Conservation (phyloP, 106 monocot species). For the Phalaenopsis equestris region DNA sequence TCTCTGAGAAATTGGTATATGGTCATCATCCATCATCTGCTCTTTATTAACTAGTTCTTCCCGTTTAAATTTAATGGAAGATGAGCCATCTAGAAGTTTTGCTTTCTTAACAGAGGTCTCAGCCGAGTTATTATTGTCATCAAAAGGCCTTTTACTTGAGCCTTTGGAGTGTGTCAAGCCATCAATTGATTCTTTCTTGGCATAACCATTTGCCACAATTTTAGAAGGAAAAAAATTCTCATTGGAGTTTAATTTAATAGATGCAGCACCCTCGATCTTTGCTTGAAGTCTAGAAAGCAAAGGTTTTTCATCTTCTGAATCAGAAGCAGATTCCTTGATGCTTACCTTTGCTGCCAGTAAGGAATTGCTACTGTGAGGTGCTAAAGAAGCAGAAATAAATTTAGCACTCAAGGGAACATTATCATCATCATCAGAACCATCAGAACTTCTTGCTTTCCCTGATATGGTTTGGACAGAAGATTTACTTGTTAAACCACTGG, state of each 20-base stretch:
- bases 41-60: slow-evolving; percentile 31
- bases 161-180: slow-evolving; percentile 9
- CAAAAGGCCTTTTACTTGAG: slow-evolving; percentile 37
- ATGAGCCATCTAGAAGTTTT: slow-evolving; percentile 31
- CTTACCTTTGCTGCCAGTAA: slow-evolving; percentile 1
- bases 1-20: slow-evolving; percentile 62
- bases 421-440: slow-evolving; percentile 27
- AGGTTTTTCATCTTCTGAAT: slow-evolving; percentile 52
- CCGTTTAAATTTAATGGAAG: slow-evolving; percentile 28
- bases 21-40: slow-evolving; percentile 37
- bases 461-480: neutral
- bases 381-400: slow-evolving; percentile 11
- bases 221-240: slow-evolving; percentile 35
- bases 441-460: neutral
- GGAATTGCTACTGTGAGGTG: neutral
- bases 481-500: neutral
- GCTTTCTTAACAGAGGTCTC: slow-evolving; percentile 37
- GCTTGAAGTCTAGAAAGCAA: slow-evolving; percentile 33
- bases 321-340: slow-evolving; percentile 7
- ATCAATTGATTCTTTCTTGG: slow-evolving; percentile 15
- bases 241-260: slow-evolving; percentile 21
- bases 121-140: slow-evolving; percentile 6
- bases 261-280: slow-evolving; percentile 18
- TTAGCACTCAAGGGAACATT: slow-evolving; percentile 30
- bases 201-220: slow-evolving; percentile 29